Evolutionary conservation across 2,329 filamentous ascomycete genomes (phyloP), one percentile per base, ranked within the genome.

Genomic region (Arthrobotrys sphaeroides): DNA sequence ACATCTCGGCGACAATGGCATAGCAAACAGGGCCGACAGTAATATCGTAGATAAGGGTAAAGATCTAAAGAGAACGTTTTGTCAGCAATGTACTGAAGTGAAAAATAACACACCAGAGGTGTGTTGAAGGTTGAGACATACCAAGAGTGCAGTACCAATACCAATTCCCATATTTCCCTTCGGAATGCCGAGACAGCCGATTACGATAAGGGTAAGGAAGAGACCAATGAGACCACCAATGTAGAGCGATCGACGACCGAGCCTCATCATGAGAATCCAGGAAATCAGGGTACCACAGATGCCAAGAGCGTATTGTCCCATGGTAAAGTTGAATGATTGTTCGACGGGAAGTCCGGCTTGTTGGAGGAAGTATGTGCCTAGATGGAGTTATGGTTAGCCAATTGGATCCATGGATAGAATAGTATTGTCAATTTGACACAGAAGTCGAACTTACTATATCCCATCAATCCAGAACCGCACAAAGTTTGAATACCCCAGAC

Each of bases 271-370:
- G 5, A 86, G 77, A 53, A 83, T 82, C 86, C 86, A 88, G 1
- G 86, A 87, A 0, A 83, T 81, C 0, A 84, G 81, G 0, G 86
- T 87, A 2, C 86, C 86, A 3, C 86, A 80, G 70, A 86, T 84
- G 9, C 85, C 86, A 80, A 91, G 89, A 53, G 85, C 87, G 76
- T 90, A 90, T 80, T 89, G 86, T 42, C 88, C 89, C 62, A 90
- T 83, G n/a, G 87, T 69, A 20, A 76, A 70, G 45, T 76, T 67
- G 66, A 84, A 84, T 0, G 83, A 81, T 42, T 82, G 69, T 13
- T 80, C 80, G 9, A 79, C 78, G 7, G 79, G 76, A 16, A 83
- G 77, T 1, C 84, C 84, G 3, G 84, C 84, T 5, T 82, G 82
- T 55, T 84, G 79, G 80, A 86, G 85, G 81, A 86, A 86, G 79